Evolutionary conservation across 2,329 filamentous ascomycete genomes (phyloP).

Genomic region (Didymella segeticola): DNA sequence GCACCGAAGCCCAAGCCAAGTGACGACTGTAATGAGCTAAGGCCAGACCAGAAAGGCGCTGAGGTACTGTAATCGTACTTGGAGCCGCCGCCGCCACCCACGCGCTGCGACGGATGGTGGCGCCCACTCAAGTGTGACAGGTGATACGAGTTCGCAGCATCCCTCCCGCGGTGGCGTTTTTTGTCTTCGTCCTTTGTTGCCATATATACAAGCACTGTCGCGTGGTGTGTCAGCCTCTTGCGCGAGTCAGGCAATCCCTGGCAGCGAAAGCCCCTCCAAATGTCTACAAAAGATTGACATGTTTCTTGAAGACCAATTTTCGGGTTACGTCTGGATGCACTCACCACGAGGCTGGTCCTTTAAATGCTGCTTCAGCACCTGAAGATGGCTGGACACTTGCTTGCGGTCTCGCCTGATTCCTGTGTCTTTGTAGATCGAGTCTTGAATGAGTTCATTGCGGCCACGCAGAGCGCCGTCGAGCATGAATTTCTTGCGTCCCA

Average conservation of each 20-base stretch:
- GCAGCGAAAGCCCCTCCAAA: conserved; percentile 14
- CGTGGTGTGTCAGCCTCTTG: conserved; percentile 29
- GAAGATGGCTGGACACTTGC: conserved; percentile 69
- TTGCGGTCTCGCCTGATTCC: conserved; percentile 62
- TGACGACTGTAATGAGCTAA: conserved; percentile 25
- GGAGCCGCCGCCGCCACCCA: conserved; percentile 20
- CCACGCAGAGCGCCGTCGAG: conserved; percentile 61
- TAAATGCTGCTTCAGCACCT: conserved; percentile 65
- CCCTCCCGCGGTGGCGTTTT: conserved; percentile 27
- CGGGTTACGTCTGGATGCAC: conserved; percentile 24
- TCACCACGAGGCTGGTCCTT: conserved; percentile 60
- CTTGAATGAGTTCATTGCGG: conserved; percentile 67
- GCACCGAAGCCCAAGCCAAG: conserved; percentile 17
- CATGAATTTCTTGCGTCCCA: conserved; percentile 62
- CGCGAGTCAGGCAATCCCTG: conserved; percentile 20
- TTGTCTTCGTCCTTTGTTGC: conserved; percentile 45
- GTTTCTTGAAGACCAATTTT: not conserved
- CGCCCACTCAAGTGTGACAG: conserved; percentile 31
- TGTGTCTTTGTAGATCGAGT: conserved; percentile 63
- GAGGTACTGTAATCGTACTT: conserved; percentile 33
- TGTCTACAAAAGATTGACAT: conserved; percentile 1
- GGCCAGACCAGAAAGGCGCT: conserved; percentile 23
- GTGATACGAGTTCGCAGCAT: conserved; percentile 28
- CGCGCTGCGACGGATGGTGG: conserved; percentile 26
- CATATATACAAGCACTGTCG: conserved; percentile 51